These are phyloP conservation scores for Coemansia sp. DNA, from an alignment of 192 early-diverging fungal genomes.

Conservation along the genomic window DNA sequence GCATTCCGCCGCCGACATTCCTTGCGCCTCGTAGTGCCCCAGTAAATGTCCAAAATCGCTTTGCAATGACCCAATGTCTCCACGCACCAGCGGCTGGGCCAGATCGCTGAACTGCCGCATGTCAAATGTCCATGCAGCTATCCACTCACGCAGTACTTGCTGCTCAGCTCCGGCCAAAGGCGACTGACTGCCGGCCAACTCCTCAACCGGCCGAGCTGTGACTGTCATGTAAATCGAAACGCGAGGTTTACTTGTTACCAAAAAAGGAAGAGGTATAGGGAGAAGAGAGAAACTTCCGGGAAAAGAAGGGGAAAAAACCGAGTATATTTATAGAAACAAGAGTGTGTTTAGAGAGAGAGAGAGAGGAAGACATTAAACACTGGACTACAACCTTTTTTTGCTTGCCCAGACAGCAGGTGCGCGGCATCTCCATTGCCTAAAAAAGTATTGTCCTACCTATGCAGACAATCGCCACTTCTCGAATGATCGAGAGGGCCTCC, in stretches of 20 bases:
- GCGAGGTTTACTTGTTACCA: neutral
- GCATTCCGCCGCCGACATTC: neutral
- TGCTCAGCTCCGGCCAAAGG: conserved; percentile 45
- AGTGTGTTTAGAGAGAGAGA: neutral
- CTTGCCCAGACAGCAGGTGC: neutral
- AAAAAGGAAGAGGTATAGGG: neutral
- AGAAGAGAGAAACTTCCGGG: neutral
- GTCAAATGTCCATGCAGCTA: conserved; percentile 45
- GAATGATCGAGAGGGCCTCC: neutral
- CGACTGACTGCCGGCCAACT: conserved; percentile 18
- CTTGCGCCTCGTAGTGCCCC: conserved; percentile 1
- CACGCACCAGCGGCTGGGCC: conserved; percentile 44
- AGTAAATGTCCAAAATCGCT: conserved; percentile 11
- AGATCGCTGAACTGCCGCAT: conserved; percentile 24
- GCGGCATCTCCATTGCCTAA: neutral
- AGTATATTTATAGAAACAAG: neutral
- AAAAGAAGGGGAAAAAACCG: neutral
- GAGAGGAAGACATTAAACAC: neutral
- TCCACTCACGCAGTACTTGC: conserved; percentile 49
- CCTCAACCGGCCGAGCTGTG: conserved; percentile 21
- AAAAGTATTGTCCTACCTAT: neutral
- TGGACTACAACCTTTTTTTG: neutral
- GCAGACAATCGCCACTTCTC: conserved; percentile 1
- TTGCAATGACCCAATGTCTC: conserved; percentile 22
- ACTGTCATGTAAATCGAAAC: neutral